Conservation (phyloP, 495 filamentous ascomycete genomes). For the Xylaria intraflava region DNA sequence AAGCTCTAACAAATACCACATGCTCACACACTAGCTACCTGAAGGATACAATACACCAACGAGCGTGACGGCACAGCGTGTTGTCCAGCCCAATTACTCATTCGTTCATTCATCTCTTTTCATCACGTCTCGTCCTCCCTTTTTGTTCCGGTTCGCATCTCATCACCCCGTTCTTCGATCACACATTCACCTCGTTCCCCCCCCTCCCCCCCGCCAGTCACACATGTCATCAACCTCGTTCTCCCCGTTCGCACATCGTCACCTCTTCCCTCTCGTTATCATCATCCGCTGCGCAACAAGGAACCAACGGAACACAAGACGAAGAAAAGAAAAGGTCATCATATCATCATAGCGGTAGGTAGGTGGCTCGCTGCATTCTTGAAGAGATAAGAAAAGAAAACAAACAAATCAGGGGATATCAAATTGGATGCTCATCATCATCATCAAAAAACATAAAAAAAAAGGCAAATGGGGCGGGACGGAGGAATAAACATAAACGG, state of each 20-base stretch:
- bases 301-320: constrained; percentile 11
- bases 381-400: constrained; percentile 8
- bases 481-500: too few relatives aligned
- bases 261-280: neutral
- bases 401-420: constrained; percentile 18
- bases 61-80: constrained; percentile 8
- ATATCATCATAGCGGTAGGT: neutral
- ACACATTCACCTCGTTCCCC: too few relatives aligned
- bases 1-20: neutral
- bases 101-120: constrained; percentile 7
- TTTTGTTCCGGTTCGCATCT: too few relatives aligned
- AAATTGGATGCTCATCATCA: neutral
- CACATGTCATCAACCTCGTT: too few relatives aligned
- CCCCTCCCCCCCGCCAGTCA: too few relatives aligned
- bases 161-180: too few relatives aligned
- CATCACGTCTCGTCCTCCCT: neutral
- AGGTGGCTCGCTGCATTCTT: constrained; percentile 12
- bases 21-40: neutral
- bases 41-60: neutral
- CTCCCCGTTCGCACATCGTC: too few relatives aligned
- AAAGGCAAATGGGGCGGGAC: too few relatives aligned
- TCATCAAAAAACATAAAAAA: constrained; percentile 1
- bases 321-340: constrained; percentile 4
- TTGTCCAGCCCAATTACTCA: neutral
- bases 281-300: constrained; percentile 2